Evolutionary conservation across 257 asterid genomes (phyloP).

Genomic region (Lantana camara): DNA sequence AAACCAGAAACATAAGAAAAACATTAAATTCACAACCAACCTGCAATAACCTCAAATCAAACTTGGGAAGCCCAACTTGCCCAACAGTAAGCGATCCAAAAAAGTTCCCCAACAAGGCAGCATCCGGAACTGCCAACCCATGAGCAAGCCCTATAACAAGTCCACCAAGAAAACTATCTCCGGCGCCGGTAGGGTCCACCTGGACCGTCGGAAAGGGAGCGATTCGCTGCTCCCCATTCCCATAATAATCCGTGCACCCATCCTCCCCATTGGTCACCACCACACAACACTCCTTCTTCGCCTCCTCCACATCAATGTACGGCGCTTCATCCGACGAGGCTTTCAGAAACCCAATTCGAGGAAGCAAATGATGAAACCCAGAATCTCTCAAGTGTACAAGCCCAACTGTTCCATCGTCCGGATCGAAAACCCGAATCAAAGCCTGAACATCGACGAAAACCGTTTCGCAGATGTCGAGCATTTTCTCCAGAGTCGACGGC

Average conservation of each 20-base stretch:
- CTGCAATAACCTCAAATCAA: constrained; percentile 73
- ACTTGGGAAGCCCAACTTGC: constrained; percentile 76
- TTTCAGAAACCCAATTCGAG: constrained; percentile 69
- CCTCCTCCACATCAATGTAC: constrained; percentile 69
- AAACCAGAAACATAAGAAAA: neutral
- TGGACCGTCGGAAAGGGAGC: constrained; percentile 75
- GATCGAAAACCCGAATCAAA: constrained; percentile 71
- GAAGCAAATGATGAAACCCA: constrained; percentile 56
- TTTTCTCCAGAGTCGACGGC: constrained; percentile 72
- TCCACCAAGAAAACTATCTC: constrained; percentile 95
- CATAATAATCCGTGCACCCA: constrained; percentile 68
- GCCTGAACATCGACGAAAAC: constrained; percentile 93
- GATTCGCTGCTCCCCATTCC: constrained; percentile 61
- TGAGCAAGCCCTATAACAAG: constrained; percentile 75
- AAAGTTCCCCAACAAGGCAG: constrained; percentile 87
- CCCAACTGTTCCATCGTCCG: constrained; percentile 62
- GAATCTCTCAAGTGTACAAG: constrained; percentile 63
- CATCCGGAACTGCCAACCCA: constrained; percentile 79
- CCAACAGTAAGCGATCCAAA: constrained; percentile 89
- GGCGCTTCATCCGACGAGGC: constrained; percentile 88
- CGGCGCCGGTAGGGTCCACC: constrained; percentile 98
- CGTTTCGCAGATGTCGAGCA: constrained; percentile 69
- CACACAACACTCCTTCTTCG: constrained; percentile 69
- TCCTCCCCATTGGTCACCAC: constrained; percentile 91
- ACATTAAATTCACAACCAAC: constrained; percentile 37